Evolutionary conservation across 2,329 filamentous ascomycete genomes (phyloP).

Genomic region (Cladophialophora yegresii): DNA sequence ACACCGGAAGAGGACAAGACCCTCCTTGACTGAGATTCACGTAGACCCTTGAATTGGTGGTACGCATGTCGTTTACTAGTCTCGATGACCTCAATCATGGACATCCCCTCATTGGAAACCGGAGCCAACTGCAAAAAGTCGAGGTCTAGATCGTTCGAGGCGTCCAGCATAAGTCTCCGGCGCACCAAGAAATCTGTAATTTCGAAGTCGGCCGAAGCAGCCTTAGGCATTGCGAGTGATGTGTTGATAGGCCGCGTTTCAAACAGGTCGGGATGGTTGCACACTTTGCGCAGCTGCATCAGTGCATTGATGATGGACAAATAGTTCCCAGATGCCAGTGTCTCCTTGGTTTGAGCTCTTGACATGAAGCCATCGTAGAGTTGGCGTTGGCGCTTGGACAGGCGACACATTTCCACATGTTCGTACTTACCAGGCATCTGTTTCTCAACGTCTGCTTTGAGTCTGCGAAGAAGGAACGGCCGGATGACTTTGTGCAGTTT

Average conservation of each 20-base stretch:
- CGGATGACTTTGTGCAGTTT: slow-evolving; percentile 93
- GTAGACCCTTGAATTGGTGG: slow-evolving; percentile 67
- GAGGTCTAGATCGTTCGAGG: slow-evolving; percentile 66
- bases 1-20: slow-evolving; percentile 31
- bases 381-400: slow-evolving; percentile 93
- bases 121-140: slow-evolving; percentile 79
- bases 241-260: slow-evolving; percentile 95
- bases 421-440: slow-evolving; percentile 99
- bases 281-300: slow-evolving; percentile 96
- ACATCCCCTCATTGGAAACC: slow-evolving; percentile 67
- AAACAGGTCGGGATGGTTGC: slow-evolving; percentile 96
- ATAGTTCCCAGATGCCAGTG: slow-evolving; percentile 88
- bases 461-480: slow-evolving; percentile 82
- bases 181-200: slow-evolving; percentile 71
- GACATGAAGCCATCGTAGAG: slow-evolving; percentile 96
- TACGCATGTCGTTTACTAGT: slow-evolving; percentile 70
- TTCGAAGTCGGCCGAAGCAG: slow-evolving; percentile 72
- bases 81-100: slow-evolving; percentile 53
- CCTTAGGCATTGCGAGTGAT: slow-evolving; percentile 86
- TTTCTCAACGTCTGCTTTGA: slow-evolving; percentile 97
- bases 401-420: slow-evolving; percentile 90
- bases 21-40: slow-evolving; percentile 66
- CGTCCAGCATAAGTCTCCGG: slow-evolving; percentile 60
- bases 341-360: slow-evolving; percentile 83
- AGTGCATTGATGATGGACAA: slow-evolving; percentile 97